Base-by-base conservation (phyloP, 116 monocot genomes). In the Cymodocea nodosa region DNA sequence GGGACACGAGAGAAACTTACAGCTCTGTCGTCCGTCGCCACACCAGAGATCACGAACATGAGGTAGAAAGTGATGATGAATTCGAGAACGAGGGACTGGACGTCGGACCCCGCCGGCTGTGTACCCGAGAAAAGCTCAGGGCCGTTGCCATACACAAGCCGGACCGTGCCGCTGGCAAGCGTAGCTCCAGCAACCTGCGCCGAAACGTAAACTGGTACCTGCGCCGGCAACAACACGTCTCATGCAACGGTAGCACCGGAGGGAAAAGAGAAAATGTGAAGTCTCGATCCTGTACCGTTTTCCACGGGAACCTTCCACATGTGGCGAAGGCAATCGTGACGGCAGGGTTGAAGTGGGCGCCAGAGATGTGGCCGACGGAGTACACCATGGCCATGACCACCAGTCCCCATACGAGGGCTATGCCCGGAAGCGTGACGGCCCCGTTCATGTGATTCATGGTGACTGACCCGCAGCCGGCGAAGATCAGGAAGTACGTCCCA, bases 31-130 rank as follows among this genome's bases (percentile, higher is more conserved):
- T 90, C 95, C 0, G 95, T 95, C 23, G 90, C 90, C 4, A 95
- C 90, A 15, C 90, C 90, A 22, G 95, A 95, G 80, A 95, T 79
- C 15, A 95, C 87, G 54, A 95, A 95, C 95, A 95, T 95, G 79
- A 95, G 95, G 74, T 83, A 95, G 78, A 95, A 95, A 36, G 90
- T 72, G 74, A 87, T 87, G 69, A 95, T 87, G 76, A 95, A 87
- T 76, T 95, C 95, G 0, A 87, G 54, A 19, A 73, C 83, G 34
- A 90, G 59, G 17, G 90, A 87, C 50, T 93, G 85, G 16, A 81
- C 52, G 23, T 88, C 75, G 0, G 85, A 75, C 2, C 93, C 88
- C 0, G 77, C 17, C 22, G 88, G 93, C 24, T 81, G 60, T 1
- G 85, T 93, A 12, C 93, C 93, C 0, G 64, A 25, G 69, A 83